Evolutionary conservation across 2,329 filamentous ascomycete species (phyloP).

Genomic region (Ophiostoma sp.): DNA sequence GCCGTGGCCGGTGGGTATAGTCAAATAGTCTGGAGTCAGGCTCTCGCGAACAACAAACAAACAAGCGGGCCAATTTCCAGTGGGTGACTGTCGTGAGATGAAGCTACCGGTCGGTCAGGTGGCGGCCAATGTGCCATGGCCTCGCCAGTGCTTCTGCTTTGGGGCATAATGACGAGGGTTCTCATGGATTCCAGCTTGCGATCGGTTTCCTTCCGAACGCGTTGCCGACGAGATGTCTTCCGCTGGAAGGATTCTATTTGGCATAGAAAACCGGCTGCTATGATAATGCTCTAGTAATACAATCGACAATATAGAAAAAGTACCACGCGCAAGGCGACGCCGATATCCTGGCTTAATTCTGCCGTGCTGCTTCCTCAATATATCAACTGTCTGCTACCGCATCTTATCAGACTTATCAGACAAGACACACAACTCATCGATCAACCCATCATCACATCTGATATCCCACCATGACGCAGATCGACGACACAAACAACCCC

Average conservation of each 20-base stretch:
- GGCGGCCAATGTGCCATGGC: neutral
- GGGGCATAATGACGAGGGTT: neutral
- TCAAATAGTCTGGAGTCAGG: neutral
- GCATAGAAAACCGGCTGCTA: too few relatives aligned
- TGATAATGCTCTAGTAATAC: too few relatives aligned
- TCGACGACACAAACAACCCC: slow-evolving; percentile 11
- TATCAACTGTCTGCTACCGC: neutral
- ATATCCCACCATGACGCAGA: slow-evolving; percentile 16
- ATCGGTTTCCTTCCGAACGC: neutral
- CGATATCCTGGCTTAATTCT: neutral
- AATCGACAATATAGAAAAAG: too few relatives aligned
- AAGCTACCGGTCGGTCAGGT: neutral
- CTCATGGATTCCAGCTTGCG: neutral
- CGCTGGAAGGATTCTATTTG: too few relatives aligned
- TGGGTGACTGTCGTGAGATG: too few relatives aligned
- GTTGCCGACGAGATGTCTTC: neutral
- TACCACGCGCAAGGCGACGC: neutral
- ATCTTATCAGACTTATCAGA: neutral
- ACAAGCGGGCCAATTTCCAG: neutral
- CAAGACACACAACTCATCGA: too few relatives aligned
- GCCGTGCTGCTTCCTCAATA: neutral
- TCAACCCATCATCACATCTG: too few relatives aligned
- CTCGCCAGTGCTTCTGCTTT: neutral
- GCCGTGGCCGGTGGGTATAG: neutral
- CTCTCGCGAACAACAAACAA: neutral